Evolutionary conservation across 2,329 filamentous ascomycete genomes (phyloP).

Genomic region (Claviceps maximensis): DNA sequence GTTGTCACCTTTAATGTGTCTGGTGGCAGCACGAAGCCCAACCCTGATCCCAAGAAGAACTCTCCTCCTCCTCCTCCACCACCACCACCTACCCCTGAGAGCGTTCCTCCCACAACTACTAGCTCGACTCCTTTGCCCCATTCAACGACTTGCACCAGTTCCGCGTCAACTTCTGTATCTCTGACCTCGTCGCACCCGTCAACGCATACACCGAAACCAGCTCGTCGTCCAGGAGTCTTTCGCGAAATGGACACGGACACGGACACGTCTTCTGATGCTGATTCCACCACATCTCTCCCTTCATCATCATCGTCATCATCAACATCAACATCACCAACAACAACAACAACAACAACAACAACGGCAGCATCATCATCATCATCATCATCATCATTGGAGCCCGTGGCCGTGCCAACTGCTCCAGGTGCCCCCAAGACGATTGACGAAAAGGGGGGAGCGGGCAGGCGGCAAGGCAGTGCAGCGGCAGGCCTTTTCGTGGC

Average conservation of each 20-base stretch:
- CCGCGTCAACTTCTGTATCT: constrained; percentile 3
- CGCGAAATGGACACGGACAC: constrained; percentile 41
- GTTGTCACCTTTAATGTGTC: constrained; percentile 48
- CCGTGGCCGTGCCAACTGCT: constrained; percentile 14
- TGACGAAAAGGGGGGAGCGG: constrained; percentile 31
- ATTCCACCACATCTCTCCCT: not conserved
- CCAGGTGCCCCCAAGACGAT: constrained; percentile 20
- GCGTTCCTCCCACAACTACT: not conserved
- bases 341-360: no score
- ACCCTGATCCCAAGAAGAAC: constrained; percentile 7
- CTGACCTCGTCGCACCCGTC: constrained; percentile 7
- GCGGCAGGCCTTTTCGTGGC: constrained; percentile 42
- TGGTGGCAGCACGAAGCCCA: constrained; percentile 16
- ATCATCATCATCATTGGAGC: constrained; percentile 1
- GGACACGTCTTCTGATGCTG: constrained; percentile 17
- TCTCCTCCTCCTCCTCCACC: constrained; percentile 1
- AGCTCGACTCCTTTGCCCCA: constrained; percentile 1
- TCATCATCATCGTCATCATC: not conserved
- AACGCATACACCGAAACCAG: constrained; percentile 10
- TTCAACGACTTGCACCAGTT: constrained; percentile 2
- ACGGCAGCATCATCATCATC: no score
- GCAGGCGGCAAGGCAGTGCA: constrained; percentile 35
- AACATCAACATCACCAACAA: no score
- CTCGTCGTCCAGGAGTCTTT: constrained; percentile 35
- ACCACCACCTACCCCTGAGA: not conserved